phyloP scores from a whole-genome alignment of 768 basidiomycete genomes.

The Pilatotrama ljubarskyi region DNA sequence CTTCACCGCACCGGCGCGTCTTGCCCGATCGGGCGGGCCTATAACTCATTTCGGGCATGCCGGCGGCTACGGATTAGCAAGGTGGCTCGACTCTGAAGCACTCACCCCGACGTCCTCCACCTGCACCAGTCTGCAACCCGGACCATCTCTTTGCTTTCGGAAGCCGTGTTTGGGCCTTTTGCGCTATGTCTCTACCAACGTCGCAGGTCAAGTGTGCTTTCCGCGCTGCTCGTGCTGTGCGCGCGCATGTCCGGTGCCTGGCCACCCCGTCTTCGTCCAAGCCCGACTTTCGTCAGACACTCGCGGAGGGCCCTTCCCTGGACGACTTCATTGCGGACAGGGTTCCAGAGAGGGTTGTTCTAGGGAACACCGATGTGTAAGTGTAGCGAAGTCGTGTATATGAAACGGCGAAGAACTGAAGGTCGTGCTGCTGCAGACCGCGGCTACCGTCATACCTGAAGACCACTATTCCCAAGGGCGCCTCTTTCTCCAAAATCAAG shows the following conservation, averaged over 20 bases:
- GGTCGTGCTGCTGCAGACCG: conserved; percentile 49
- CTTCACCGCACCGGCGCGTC: conserved; percentile 18
- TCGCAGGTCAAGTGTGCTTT: conserved; percentile 11
- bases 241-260: conserved; percentile 39
- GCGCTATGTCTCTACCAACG: conserved; percentile 1
- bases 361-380: conserved; percentile 72
- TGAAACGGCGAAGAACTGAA: neutral
- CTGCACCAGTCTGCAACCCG: neutral
- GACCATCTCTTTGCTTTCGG: conserved; percentile 2
- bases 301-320: conserved; percentile 70
- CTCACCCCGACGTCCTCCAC: neutral
- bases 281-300: conserved; percentile 47
- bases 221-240: conserved; percentile 18
- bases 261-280: conserved; percentile 50
- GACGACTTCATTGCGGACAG: conserved; percentile 80
- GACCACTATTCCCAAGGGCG: conserved; percentile 87
- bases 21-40: conserved; percentile 9
- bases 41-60: neutral
- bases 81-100: neutral
- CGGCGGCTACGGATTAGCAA: conserved; percentile 17
- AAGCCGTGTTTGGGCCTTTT: too few relatives aligned
- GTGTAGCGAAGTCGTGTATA: conserved; percentile 24
- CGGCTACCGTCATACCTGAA: conserved; percentile 87
- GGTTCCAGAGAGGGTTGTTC: conserved; percentile 56
- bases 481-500: conserved; percentile 90